phyloP scores from a whole-genome alignment of 352 stramenopile species.

The Globisporangium viniferum region DNA sequence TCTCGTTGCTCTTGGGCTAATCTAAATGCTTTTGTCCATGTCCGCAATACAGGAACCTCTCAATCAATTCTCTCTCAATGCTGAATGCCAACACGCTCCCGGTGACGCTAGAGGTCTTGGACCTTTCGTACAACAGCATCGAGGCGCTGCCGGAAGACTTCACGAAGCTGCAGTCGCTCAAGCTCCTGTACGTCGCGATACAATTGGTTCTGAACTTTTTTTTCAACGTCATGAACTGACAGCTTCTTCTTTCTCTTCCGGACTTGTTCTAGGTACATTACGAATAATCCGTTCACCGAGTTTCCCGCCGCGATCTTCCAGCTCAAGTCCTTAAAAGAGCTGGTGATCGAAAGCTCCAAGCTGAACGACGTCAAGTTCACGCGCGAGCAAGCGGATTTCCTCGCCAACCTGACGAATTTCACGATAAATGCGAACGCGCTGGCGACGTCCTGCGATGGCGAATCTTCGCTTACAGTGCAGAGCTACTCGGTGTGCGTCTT shows the following conservation, averaged over 20 bases:
- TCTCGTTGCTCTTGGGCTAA: neutral
- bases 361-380: constrained; percentile 25
- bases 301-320: constrained; percentile 22
- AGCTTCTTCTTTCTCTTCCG: neutral
- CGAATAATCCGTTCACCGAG: constrained; percentile 13
- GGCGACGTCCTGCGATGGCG: constrained; percentile 19
- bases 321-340: constrained; percentile 15
- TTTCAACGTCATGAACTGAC: neutral
- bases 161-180: constrained; percentile 14
- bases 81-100: constrained; percentile 7
- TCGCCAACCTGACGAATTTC: constrained; percentile 29
- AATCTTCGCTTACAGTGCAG: constrained; percentile 5
- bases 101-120: constrained; percentile 12
- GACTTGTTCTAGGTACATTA: constrained; percentile 5
- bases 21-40: neutral
- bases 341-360: constrained; percentile 25
- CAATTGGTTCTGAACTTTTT: neutral
- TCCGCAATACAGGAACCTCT: constrained; percentile 14
- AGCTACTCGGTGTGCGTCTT: constrained; percentile 29
- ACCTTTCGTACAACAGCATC: constrained; percentile 18
- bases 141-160: constrained; percentile 13
- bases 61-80: constrained; percentile 14
- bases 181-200: constrained; percentile 11
- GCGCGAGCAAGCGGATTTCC: constrained; percentile 21
- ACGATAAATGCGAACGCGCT: constrained; percentile 23